phyloP scores from a whole-genome alignment of 257 asterid genomes.

The Plantago major region DNA sequence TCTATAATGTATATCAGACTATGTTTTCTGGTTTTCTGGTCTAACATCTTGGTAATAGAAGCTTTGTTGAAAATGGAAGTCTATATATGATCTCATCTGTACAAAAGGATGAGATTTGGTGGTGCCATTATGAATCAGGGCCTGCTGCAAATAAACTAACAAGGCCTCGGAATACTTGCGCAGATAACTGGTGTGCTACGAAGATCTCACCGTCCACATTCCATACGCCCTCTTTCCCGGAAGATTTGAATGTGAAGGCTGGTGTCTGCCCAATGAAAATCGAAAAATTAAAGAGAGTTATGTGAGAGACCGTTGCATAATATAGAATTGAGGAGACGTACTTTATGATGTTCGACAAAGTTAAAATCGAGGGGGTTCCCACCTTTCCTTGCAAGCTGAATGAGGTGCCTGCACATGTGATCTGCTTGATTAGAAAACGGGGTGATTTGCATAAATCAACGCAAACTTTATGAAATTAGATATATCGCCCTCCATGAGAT shows the following conservation, averaged over 20 bases:
- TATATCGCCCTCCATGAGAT: no score
- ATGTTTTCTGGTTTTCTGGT: no score
- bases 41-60: not conserved
- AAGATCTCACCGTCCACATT: conserved; percentile 91
- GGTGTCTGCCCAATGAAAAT: conserved; percentile 48
- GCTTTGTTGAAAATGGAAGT: not conserved
- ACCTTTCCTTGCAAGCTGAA: conserved; percentile 77
- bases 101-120: not conserved
- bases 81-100: not conserved
- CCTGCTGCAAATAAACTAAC: conserved; percentile 86
- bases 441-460: not conserved
- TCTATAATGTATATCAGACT: no score
- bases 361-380: conserved; percentile 77
- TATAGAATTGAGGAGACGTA: conserved; percentile 19
- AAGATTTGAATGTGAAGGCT: conserved; percentile 83
- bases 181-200: conserved; percentile 79
- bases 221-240: conserved; percentile 84
- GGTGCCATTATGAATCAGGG: conserved; percentile 41
- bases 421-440: conserved; percentile 12
- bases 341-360: conserved; percentile 94
- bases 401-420: conserved; percentile 69
- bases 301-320: not conserved
- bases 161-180: conserved; percentile 92
- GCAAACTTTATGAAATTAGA: no score
- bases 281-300: conserved; percentile 8